A percentile compares a stretch with the other conserved stretches of the same genome.
These are phyloP conservation scores for Haematococcus lacustris DNA, from an alignment of 139 green algal species.

Conservation along the genomic window DNA sequence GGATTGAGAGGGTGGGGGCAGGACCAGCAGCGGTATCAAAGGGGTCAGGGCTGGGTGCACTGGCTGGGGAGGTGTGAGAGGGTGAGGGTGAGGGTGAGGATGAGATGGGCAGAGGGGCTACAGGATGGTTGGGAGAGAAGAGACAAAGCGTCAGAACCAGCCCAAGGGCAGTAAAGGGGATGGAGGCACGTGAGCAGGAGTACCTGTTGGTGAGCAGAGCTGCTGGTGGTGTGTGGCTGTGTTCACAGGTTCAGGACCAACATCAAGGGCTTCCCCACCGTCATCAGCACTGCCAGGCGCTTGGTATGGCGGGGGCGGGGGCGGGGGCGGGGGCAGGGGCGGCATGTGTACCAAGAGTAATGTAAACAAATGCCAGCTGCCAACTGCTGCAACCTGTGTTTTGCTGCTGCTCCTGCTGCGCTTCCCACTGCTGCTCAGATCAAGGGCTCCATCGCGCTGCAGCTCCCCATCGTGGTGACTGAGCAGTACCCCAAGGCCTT, in stretches of 20 bases:
- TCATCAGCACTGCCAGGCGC: conserved; percentile 50
- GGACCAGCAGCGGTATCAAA: no score
- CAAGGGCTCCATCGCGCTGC: conserved; percentile 40
- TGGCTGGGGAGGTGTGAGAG: no score
- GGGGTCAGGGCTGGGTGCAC: no score
- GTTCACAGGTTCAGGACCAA: neutral
- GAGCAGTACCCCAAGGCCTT: conserved; percentile 81
- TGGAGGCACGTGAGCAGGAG: no score
- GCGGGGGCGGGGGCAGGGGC: neutral
- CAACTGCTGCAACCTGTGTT: neutral
- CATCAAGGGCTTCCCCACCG: conserved; percentile 50
- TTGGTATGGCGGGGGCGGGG: conserved; percentile 33
- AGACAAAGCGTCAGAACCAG: neutral
- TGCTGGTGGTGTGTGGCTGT: no score
- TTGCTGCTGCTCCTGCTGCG: neutral
- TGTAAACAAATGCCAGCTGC: neutral
- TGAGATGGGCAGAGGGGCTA: neutral
- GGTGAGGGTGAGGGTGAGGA: neutral
- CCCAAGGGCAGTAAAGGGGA: neutral
- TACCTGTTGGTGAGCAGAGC: no score
- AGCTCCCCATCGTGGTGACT: conserved; percentile 68
- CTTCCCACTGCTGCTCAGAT: conserved; percentile 26
- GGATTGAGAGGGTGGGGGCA: neutral
- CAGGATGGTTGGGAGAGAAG: neutral
- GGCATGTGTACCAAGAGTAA: neutral